A percentile compares a stretch with the other conserved stretches of the same genome.
These are phyloP conservation scores for Coriolopsis trogii DNA, from an alignment of 1,284 basidiomycete genomes.

Conservation along the genomic window DNA sequence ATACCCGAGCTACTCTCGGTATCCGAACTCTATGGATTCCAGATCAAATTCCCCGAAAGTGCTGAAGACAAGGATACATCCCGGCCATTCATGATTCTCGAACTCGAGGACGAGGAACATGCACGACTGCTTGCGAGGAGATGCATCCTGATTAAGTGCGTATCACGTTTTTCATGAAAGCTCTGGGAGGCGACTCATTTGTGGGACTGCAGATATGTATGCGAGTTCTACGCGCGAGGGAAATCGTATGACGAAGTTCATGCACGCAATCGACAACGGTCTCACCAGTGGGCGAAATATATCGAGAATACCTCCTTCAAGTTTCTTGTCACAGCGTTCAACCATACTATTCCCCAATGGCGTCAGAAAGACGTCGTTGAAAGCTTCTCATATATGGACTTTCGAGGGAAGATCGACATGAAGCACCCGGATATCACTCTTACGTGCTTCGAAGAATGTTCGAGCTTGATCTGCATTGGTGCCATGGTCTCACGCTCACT, in stretches of 20 bases:
- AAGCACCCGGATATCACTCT: slow-evolving; percentile 80
- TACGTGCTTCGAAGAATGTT: slow-evolving; percentile 92
- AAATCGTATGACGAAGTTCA: slow-evolving; percentile 75
- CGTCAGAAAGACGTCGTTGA: slow-evolving; percentile 76
- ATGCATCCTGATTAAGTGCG: slow-evolving; percentile 85
- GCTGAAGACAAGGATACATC: slow-evolving; percentile 50
- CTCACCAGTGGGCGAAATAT: slow-evolving; percentile 62
- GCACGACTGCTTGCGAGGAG: slow-evolving; percentile 75
- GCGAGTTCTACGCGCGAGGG: slow-evolving; percentile 77
- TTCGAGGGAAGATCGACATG: slow-evolving; percentile 85
- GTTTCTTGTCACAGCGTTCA: slow-evolving; percentile 78
- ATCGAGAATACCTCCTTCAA: slow-evolving; percentile 75
- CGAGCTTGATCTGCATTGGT: slow-evolving; percentile 12
- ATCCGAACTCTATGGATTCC: slow-evolving; percentile 67
- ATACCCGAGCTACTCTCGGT: slow-evolving; percentile 79
- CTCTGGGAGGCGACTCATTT: slow-evolving; percentile 6
- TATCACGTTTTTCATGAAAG: slow-evolving; percentile 7
- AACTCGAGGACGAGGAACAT: slow-evolving; percentile 73
- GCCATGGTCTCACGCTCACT: background rate
- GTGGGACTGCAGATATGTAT: slow-evolving; percentile 60
- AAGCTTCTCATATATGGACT: slow-evolving; percentile 84
- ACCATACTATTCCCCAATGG: slow-evolving; percentile 71
- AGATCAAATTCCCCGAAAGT: slow-evolving; percentile 46
- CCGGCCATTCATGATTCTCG: slow-evolving; percentile 78
- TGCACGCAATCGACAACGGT: slow-evolving; percentile 48